Evolutionary conservation across 169 alveolate genomes (phyloP).

Genomic region (Plasmodium sp.): DNA sequence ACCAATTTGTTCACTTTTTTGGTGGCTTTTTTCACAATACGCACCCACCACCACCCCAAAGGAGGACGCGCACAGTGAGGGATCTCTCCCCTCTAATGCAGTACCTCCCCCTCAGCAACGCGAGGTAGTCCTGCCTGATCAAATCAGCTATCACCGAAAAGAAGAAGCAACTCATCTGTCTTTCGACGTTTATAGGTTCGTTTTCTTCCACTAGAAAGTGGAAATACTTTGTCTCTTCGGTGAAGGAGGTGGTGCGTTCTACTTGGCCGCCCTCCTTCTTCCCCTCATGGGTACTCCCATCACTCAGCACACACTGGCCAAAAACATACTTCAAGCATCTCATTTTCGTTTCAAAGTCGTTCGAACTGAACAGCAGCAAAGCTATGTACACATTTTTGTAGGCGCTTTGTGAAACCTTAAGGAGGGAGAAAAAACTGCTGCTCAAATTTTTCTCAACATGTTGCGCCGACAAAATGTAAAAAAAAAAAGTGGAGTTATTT

Average conservation of each 20-base stretch:
- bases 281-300: not conserved
- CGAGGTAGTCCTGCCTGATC: slow-evolving; percentile 11
- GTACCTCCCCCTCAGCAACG: slow-evolving; percentile 36
- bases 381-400: slow-evolving; percentile 37
- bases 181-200: slow-evolving; percentile 5
- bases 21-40: not conserved
- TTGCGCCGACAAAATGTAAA: slow-evolving; percentile 25
- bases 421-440: slow-evolving; percentile 6
- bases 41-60: not conserved
- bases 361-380: slow-evolving; percentile 15
- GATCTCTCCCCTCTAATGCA: not conserved
- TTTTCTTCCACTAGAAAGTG: slow-evolving; percentile 9
- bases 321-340: slow-evolving; percentile 29
- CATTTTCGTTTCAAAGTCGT: slow-evolving; percentile 18
- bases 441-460: slow-evolving; percentile 36
- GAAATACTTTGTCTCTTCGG: not conserved
- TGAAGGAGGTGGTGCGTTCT: not conserved
- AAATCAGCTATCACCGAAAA: slow-evolving; percentile 32
- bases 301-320: not conserved
- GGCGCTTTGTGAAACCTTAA: slow-evolving; percentile 4
- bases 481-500: slow-evolving; percentile 33
- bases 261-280: not conserved
- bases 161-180: slow-evolving; percentile 42
- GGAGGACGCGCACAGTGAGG: not conserved
- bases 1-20: not conserved